Percentiles rank a stretch among this genome's conserved stretches.
phyloP scores from a whole-genome alignment of 2,329 filamentous ascomycete species.

The Pseudocercospora fuligena region DNA sequence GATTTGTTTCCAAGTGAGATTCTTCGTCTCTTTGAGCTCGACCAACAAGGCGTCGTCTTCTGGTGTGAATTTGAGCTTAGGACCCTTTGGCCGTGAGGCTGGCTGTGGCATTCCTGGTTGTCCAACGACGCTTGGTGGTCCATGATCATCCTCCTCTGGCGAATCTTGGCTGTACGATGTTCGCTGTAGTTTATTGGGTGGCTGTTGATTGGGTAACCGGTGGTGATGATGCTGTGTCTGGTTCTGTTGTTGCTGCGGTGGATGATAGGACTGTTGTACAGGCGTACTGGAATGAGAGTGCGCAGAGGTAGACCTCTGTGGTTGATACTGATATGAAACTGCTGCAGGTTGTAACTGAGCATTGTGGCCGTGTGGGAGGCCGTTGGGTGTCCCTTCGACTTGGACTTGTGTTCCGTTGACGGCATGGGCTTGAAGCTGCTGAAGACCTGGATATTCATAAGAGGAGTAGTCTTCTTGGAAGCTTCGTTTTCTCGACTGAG shows the following conservation, averaged over 20 bases:
- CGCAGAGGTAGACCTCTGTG: conserved; percentile 32
- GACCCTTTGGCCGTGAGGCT: conserved; percentile 78
- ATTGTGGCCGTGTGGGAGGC: conserved; percentile 22
- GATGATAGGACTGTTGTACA: conserved; percentile 25
- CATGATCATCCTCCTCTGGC: conserved; percentile 49
- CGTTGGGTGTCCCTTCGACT: conserved; percentile 45
- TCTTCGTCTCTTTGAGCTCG: conserved; percentile 92
- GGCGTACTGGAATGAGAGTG: conserved; percentile 29
- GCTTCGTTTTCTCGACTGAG: conserved; percentile 48
- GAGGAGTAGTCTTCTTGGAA: conserved; percentile 48
- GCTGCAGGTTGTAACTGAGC: conserved; percentile 30
- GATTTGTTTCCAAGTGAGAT: conserved; percentile 96
- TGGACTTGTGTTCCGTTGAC: conserved; percentile 42
- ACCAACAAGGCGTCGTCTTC: conserved; percentile 88
- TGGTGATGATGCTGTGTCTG: conserved; percentile 72
- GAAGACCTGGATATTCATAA: conserved; percentile 47
- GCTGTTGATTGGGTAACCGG: conserved; percentile 73
- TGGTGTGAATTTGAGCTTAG: conserved; percentile 91
- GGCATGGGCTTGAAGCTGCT: conserved; percentile 43
- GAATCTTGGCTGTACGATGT: conserved; percentile 38
- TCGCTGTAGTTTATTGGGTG: conserved; percentile 69
- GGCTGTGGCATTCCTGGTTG: conserved; percentile 85
- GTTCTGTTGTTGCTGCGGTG: conserved; percentile 53
- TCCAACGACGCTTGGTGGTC: conserved; percentile 83
- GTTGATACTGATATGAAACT: conserved; percentile 29